These are phyloP conservation scores for Trifolium dubium DNA, from an alignment of 306 rosid genomes.

Conservation along the genomic window DNA sequence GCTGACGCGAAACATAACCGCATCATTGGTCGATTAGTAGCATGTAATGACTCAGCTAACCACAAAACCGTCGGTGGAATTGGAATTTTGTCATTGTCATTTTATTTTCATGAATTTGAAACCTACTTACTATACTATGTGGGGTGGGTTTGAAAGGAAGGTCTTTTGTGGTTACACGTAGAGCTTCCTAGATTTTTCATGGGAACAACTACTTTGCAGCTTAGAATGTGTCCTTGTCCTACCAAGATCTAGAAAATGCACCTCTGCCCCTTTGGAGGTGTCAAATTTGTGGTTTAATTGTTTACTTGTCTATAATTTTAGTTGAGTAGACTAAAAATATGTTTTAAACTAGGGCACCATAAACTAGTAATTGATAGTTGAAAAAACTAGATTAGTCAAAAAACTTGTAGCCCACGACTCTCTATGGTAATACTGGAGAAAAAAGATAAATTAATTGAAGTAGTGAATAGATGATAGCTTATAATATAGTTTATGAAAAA, in stretches of 20 bases:
- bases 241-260: background rate
- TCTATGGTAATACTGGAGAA: too few relatives aligned
- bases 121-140: background rate
- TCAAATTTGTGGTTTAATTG: background rate
- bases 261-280: background rate
- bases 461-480: too few relatives aligned
- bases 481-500: too few relatives aligned
- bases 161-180: background rate
- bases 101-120: conserved; percentile 35
- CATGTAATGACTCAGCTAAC: conserved; percentile 39
- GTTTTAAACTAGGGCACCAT: too few relatives aligned
- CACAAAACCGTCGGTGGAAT: conserved; percentile 37
- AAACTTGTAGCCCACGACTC: too few relatives aligned
- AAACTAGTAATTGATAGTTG: too few relatives aligned
- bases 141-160: background rate
- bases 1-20: conserved; percentile 48
- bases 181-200: conserved; percentile 37
- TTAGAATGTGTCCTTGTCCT: background rate
- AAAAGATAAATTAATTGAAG: too few relatives aligned
- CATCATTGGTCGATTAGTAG: conserved; percentile 7
- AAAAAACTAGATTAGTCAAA: too few relatives aligned
- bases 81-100: conserved; percentile 12
- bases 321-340: too few relatives aligned
- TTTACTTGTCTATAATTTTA: background rate
- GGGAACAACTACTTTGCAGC: conserved; percentile 5